Base-by-base conservation (phyloP, 202 grass and related monocot species). In the Schoenoplectus tabernaemontani region DNA sequence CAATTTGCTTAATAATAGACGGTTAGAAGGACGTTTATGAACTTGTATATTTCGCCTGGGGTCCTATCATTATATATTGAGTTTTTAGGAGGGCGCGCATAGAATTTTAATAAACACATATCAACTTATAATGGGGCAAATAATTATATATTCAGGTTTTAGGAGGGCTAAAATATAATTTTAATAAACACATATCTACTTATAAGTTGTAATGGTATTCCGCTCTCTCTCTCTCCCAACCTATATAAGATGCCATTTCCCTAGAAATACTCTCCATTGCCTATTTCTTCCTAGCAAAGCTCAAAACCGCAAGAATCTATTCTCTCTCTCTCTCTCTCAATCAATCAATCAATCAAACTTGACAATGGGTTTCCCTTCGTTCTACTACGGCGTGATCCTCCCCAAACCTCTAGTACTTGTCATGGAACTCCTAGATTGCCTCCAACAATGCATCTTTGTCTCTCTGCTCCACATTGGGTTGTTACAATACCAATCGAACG, bases 351-450 rank as follows among this genome's bases (percentile, higher is more conserved):
- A 28, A 28, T 28, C 28, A 28, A 28, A 28, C 28, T 28, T 28
- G 28, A 44, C 42, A 62, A 87, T 84, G 81, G 66, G 81, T 1
- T 87, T 84, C 57, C 76, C 86, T 80, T 57, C 46, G 36, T 36
- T 85, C 19, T 63, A 47, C 48, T 50, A 60, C 32, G 30, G 43
- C 54, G 34, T 68, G 2, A 57, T 87, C 65, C 53, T 87, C 9
- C 81, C 86, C 16, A 84, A 84, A 58, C 86, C 86, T 57, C 26
- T 87, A n/a, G 9, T 87, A 4, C 33, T 66, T 1, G 33, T 81
- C 32, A 39, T 87, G 39, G 66, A 81, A 54, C 17, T 84, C 15
- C 65, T 87, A 16, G 81, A 71, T 22, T 4, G 5, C 41, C 4
- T 87, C 8, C 76, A 71, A 23, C 67, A 80, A 39, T 53, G 46